Evolutionary conservation across 1,284 basidiomycete species (phyloP).

Genomic region (Anthracocystis walkeri): DNA sequence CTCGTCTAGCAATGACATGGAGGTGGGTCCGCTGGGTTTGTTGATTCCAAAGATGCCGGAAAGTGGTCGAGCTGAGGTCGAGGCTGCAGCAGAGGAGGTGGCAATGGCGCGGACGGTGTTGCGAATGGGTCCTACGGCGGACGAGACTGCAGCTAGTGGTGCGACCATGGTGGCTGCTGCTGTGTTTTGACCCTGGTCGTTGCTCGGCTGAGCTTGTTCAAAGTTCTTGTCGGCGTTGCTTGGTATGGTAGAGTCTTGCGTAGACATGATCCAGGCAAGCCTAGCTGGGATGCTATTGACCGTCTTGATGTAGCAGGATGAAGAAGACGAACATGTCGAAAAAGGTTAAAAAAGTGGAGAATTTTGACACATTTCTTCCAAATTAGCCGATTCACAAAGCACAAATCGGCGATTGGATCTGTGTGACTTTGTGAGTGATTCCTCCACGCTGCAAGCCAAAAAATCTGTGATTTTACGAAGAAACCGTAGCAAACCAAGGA

Average conservation of each 20-base stretch:
- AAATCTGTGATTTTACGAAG: slow-evolving; percentile 28
- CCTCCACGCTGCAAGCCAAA: slow-evolving; percentile 33
- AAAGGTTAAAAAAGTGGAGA: slow-evolving; percentile 19
- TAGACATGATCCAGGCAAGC: slow-evolving; percentile 18
- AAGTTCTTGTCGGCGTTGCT: background rate
- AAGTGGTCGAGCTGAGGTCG: slow-evolving; percentile 73
- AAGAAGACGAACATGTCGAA: background rate
- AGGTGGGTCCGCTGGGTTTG: slow-evolving; percentile 88
- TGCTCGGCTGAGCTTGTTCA: too few relatives aligned
- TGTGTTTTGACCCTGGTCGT: slow-evolving; percentile 1
- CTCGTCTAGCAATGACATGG: slow-evolving; percentile 89
- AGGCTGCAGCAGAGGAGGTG: slow-evolving; percentile 20
- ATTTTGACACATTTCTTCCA: slow-evolving; percentile 9
- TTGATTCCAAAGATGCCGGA: slow-evolving; percentile 84
- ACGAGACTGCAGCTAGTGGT: slow-evolving; percentile 13
- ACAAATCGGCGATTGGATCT: slow-evolving; percentile 17
- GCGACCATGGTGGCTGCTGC: slow-evolving; percentile 18
- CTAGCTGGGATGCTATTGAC: background rate
- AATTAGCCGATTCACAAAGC: background rate
- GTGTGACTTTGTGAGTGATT: slow-evolving; percentile 5
- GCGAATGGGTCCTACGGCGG: slow-evolving; percentile 34
- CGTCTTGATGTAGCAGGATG: slow-evolving; percentile 2
- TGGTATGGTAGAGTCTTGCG: background rate
- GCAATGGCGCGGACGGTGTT: slow-evolving; percentile 13
- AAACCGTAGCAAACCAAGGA: slow-evolving; percentile 17